phyloP scores from a whole-genome alignment of 2,329 filamentous ascomycete species.

The Mycosphaerella sp. region DNA sequence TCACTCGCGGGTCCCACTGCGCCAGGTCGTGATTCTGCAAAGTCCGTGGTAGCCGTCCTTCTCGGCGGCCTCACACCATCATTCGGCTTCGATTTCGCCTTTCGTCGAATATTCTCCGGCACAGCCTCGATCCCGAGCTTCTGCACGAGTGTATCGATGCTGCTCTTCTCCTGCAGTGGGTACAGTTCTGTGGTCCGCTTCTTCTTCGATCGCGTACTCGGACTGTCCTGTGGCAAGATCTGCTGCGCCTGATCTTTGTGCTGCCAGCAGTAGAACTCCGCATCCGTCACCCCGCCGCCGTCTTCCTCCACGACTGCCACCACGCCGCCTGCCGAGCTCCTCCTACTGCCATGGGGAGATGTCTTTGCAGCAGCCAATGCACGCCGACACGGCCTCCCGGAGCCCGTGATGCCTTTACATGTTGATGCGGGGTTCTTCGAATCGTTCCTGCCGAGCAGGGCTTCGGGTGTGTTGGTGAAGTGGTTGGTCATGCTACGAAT shows the following conservation, averaged over 20 bases:
- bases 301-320: slow-evolving; percentile 44
- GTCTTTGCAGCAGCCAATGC: slow-evolving; percentile 50
- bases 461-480: slow-evolving; percentile 54
- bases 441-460: slow-evolving; percentile 68
- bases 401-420: slow-evolving; percentile 78
- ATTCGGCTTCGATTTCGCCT: slow-evolving; percentile 8
- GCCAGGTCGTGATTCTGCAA: slow-evolving; percentile 5
- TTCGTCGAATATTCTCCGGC: slow-evolving; percentile 10
- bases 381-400: slow-evolving; percentile 76
- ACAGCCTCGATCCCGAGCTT: slow-evolving; percentile 52
- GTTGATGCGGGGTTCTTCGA: slow-evolving; percentile 77
- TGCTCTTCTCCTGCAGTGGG: slow-evolving; percentile 60
- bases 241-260: slow-evolving; percentile 77
- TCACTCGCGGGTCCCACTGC: slow-evolving; percentile 1
- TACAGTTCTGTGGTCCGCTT: slow-evolving; percentile 41
- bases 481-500: slow-evolving; percentile 7
- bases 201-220: slow-evolving; percentile 15
- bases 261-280: slow-evolving; percentile 83
- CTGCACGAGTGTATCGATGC: slow-evolving; percentile 80
- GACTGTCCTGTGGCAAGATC: slow-evolving; percentile 16
- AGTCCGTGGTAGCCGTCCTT: slow-evolving; percentile 15
- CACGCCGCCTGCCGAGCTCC: slow-evolving; percentile 29
- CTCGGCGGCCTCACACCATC: slow-evolving; percentile 10
- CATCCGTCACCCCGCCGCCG: slow-evolving; percentile 47
- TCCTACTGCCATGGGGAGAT: slow-evolving; percentile 29